Evolutionary conservation across 345 rosid species (phyloP).

Genomic region (Abelmoschus esculentus): DNA sequence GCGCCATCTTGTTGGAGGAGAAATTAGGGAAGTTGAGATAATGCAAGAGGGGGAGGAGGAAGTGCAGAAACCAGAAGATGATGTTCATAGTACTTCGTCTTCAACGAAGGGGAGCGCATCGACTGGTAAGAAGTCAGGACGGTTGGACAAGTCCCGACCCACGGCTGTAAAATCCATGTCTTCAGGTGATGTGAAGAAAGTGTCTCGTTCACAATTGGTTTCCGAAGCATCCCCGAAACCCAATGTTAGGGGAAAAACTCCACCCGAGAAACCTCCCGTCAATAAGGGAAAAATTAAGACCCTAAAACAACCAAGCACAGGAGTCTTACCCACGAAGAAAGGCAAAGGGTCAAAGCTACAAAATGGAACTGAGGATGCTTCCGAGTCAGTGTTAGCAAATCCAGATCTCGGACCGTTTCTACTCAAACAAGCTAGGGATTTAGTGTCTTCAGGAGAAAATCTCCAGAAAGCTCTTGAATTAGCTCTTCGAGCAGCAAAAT

Average conservation of each 20-base stretch:
- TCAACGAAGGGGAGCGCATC: conserved; percentile 14
- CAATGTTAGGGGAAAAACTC: conserved; percentile 31
- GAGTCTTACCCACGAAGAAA: conserved; percentile 36
- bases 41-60: conserved; percentile 32
- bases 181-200: conserved; percentile 31
- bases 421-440: conserved; percentile 65
- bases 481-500: conserved; percentile 61
- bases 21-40: conserved; percentile 29
- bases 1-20: conserved; percentile 63
- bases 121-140: conserved; percentile 38
- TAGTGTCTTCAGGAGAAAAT: conserved; percentile 66
- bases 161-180: conserved; percentile 29
- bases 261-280: conserved; percentile 35
- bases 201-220: conserved; percentile 21
- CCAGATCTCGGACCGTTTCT: conserved; percentile 67
- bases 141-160: conserved; percentile 31
- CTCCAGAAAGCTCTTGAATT: conserved; percentile 61
- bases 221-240: conserved; percentile 30
- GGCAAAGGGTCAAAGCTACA: conserved; percentile 33
- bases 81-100: conserved; percentile 30
- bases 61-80: conserved; percentile 40
- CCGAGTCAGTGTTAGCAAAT: conserved; percentile 35
- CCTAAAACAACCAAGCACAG: conserved; percentile 30
- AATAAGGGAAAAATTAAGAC: conserved; percentile 33
- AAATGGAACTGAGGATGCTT: conserved; percentile 39